Conservation (phyloP, 2,329 filamentous ascomycete genomes). For the Stagonosporopsis vannaccii region DNA sequence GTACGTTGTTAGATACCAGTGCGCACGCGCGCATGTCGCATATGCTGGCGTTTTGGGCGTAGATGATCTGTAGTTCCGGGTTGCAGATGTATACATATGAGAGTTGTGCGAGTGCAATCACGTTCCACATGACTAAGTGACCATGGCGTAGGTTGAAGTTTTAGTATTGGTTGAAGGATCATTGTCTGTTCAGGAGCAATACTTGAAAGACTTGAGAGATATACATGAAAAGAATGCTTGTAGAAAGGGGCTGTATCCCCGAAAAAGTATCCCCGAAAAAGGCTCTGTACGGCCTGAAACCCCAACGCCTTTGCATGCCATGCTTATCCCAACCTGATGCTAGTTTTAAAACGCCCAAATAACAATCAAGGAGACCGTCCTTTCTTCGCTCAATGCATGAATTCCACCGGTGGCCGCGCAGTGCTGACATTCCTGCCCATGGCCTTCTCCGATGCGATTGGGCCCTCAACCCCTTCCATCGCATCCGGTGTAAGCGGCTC, state of each 20-base stretch:
- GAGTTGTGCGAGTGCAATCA: not conserved
- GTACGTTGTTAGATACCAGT: constrained; percentile 14
- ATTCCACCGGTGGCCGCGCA: constrained; percentile 49
- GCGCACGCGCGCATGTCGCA: constrained; percentile 15
- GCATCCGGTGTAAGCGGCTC: constrained; percentile 55
- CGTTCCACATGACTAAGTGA: not conserved
- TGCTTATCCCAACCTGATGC: constrained; percentile 3
- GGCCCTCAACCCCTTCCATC: constrained; percentile 46
- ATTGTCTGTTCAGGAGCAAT: not conserved
- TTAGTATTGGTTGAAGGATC: not conserved
- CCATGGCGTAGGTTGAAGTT: not conserved
- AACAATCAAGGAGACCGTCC: not conserved
- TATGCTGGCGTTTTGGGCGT: constrained; percentile 15
- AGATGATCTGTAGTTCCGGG: not conserved
- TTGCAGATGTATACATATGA: not conserved
- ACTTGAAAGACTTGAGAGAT: not conserved
- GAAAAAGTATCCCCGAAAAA: not conserved
- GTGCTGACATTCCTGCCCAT: constrained; percentile 46
- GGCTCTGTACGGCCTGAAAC: not conserved
- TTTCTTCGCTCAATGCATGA: constrained; percentile 39
- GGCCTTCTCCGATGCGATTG: constrained; percentile 44
- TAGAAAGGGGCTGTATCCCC: not conserved
- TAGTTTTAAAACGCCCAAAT: constrained; percentile 26
- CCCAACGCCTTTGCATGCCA: constrained; percentile 40
- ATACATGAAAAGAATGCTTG: not conserved